Base-by-base conservation (phyloP, 495 filamentous ascomycete species). In the Pyrenopolyporus hunteri region DNA sequence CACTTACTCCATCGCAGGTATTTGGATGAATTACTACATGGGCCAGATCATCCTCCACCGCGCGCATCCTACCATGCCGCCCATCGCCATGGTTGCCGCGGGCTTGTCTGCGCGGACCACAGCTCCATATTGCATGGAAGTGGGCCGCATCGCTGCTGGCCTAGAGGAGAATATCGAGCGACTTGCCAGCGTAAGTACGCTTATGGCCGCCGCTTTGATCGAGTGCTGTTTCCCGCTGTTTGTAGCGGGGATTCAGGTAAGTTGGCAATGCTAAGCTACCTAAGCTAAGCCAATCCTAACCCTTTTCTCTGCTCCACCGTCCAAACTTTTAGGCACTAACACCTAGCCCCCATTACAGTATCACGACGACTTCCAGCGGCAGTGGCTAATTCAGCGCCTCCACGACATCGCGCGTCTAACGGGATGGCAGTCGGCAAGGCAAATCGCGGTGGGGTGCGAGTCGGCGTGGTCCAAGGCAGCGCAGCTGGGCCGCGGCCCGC, bases 31-130 rank as follows among this genome's bases (percentile, higher is more conserved):
- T 48, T 96, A 88, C 70, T 89, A 93, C 74, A 89, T 89, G 71
- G 87, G 85, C 2, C 80, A 90, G 22, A 92, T 98, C 44, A 76
- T 93, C 40, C 81, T 91, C 16, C 76, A 91, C 44, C 82, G 94
- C 29, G 76, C 88, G 0, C 92, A 96, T 60, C 94, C 94, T 0
- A 84, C 81, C 1, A 96, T 97, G 92, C 94, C 92, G 4, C 91
- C 93, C 0, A 83, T 91, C n/a, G 87, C 92, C 50, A 93, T 96
- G 86, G 80, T 89, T 33, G 90, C 93, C 4, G 89, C 89, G 0
- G 86, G 85, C 8, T 80, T 94, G 29, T 83, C 86, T 6, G 89
- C 91, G 0, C 73, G 75, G 2, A 80, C 86, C 44, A 97, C 94
- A 2, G 83, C 81, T 6, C 69, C 69, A 1, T 88, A 83, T 70